Evolutionary conservation across 345 rosid species (phyloP), one percentile per base, ranked within the genome.

Genomic region (Anastatica hierochuntica): DNA sequence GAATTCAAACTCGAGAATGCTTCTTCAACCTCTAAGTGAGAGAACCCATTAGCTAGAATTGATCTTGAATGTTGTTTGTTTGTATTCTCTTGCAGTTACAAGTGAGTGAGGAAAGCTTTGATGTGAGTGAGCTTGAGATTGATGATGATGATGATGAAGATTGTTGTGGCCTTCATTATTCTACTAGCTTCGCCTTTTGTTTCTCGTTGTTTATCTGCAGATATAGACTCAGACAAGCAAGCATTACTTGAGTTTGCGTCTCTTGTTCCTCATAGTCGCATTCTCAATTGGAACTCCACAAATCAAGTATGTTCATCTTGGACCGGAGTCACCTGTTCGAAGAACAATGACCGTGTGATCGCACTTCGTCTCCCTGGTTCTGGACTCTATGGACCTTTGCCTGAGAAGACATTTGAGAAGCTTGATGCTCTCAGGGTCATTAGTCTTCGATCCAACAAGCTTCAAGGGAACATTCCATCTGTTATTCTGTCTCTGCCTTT

Each of bases 331-430:
- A 77, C 76, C 26, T 92, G 98, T 67, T 56, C 62, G 52, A 43
- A 45, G 56, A 58, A 77, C 63, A 68, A 60, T 7, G 70, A 76
- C 35, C 84, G 75, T 26, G 96, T 92, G 37, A n/a, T 63, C 47
- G 77, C 80, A 9, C 64, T 92, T 19, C 95, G 77, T 51, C 80
- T 92, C 55, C 98, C 94, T 7, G 98, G 78, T n/a, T 66, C 73
- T 35, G 94, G 96, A 35, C 75, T 88, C 16, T 61, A 58, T 34
- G 98, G 98, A 68, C 77, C 79, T 18, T 76, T 92, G 62, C 98
- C 98, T 4, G 58, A 72, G 46, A 79, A 73, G 62, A 85, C 98
- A 27, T 75, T 92, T 20, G 84, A 76, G 47, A 81, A 77, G 74
- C 72, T 92, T 49, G 90, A 88, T 71, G 77, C 82, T 3, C 86